Conservation (phyloP, 75 land plant genomes). For the Sequoiadendron giganteum region DNA sequence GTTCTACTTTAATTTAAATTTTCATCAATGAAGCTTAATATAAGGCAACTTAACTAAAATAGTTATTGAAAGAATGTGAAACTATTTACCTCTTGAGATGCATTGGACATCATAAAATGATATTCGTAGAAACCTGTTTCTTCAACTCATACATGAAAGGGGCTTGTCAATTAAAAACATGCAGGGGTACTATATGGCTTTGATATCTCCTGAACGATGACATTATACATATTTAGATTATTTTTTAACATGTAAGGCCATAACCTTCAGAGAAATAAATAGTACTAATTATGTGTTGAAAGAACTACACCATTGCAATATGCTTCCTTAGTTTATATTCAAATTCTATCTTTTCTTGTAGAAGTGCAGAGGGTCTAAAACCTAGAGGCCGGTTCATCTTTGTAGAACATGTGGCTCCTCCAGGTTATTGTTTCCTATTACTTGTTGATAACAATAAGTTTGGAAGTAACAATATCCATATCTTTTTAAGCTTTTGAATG, state of each 20-base stretch:
- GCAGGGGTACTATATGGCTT: not conserved
- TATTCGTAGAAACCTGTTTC: not conserved
- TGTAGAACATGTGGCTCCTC: slow-evolving; percentile 91
- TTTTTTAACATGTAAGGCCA: not conserved
- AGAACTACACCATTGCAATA: not conserved
- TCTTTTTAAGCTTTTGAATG: not conserved
- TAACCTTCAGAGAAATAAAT: not conserved
- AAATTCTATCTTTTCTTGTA: slow-evolving; percentile 22
- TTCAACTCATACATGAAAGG: not conserved
- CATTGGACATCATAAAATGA: not conserved
- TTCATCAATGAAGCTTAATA: not conserved
- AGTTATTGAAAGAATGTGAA: not conserved
- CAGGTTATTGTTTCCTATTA: slow-evolving; percentile 40
- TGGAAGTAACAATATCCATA: not conserved
- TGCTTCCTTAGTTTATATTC: not conserved
- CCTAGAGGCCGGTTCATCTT: slow-evolving; percentile 76
- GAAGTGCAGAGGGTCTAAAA: slow-evolving; percentile 88
- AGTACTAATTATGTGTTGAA: not conserved
- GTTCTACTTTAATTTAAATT: slow-evolving; percentile 23
- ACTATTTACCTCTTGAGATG: not conserved
- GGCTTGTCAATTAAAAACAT: not conserved
- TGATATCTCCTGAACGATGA: not conserved
- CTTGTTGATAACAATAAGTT: not conserved
- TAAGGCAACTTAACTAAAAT: not conserved
- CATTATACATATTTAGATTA: not conserved